phyloP scores from a whole-genome alignment of 768 basidiomycete genomes.

The Suillus weaverae region DNA sequence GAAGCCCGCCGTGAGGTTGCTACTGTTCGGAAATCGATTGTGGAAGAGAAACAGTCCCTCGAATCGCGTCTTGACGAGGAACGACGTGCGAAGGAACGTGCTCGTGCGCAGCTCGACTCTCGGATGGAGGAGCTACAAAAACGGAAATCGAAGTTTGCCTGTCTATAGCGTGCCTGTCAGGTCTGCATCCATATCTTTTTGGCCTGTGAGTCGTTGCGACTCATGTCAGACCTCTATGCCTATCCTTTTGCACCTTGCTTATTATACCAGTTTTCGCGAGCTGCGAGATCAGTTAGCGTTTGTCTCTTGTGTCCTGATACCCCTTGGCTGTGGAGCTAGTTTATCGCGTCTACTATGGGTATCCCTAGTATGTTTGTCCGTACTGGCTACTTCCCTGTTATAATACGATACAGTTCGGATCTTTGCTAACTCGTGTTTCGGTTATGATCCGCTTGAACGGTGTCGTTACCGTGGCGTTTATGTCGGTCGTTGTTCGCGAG shows the following conservation, averaged over 20 bases:
- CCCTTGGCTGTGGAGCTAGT: conserved; percentile 27
- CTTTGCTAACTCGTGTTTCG: conserved; percentile 7
- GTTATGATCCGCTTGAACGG: neutral
- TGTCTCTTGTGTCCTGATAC: conserved; percentile 25
- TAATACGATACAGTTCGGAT: conserved; percentile 26
- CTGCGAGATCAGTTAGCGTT: conserved; percentile 10
- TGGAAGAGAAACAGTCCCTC: conserved; percentile 85
- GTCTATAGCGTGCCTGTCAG: conserved; percentile 52
- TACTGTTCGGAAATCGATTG: conserved; percentile 73
- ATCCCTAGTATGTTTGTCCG: conserved; percentile 23
- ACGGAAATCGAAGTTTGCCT: conserved; percentile 92
- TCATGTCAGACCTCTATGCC: conserved; percentile 4
- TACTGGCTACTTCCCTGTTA: conserved; percentile 20
- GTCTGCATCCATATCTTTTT: conserved; percentile 2
- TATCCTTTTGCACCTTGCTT: conserved; percentile 19
- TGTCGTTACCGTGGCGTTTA: conserved; percentile 3
- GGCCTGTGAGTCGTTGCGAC: conserved; percentile 14
- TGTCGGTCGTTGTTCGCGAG: conserved; percentile 8
- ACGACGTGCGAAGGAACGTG: conserved; percentile 85
- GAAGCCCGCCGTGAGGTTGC: conserved; percentile 82
- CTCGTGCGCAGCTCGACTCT: conserved; percentile 80
- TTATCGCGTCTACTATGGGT: conserved; percentile 37
- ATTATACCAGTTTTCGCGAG: conserved; percentile 32
- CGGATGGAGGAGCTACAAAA: conserved; percentile 83
- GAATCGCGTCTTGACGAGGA: conserved; percentile 86